Base-by-base conservation (phyloP, 169 alveolate genomes). In the Cryptosporidium ryanae region DNA sequence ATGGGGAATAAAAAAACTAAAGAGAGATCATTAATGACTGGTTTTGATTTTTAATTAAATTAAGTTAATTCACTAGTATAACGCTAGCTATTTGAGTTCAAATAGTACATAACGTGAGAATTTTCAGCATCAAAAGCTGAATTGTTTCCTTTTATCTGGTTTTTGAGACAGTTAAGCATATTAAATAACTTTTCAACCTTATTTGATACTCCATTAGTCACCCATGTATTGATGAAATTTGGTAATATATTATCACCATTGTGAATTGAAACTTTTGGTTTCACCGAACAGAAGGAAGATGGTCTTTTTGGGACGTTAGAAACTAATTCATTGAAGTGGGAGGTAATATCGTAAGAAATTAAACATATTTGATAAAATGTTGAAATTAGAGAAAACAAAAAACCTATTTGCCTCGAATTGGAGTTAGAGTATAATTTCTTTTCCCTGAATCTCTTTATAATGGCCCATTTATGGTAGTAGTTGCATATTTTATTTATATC, bases 231-330 rank as follows among this genome's bases (percentile, higher is more conserved):
- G 8, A 59, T 38, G 25, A 76, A 59, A 17, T 46, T 54, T 1
- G 44, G 64, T 34, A 76, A 18, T 7, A 59, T n/a, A 29, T 68
- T 68, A 32, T 23, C 57, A 31, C 57, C 61, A 17, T 18, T 25
- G 5, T 43, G 8, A 18, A 2, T 55, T 0, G 4, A 15, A 38
- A 57, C 63, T 34, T 43, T 0, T 3, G 13, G 10, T 76, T 12
- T 76, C 0, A 3, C 38, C 3, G 29, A 32, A 1, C 49, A 43
- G 61, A 76, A 76, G 38, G 84, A 38, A 46, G 71, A 57, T 23
- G 84, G 84, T 23, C 84, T 55, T 59, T 76, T 76, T 15, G 84
- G 84, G 23, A 27, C 17, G 7, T 70, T 64, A 10, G 38, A 21
- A 21, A 52, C 12, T 7, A 68, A 68, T 8, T 46, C 21, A n/a